phyloP scores from a whole-genome alignment of 2,329 filamentous ascomycete species.

The Blumeria graminis region DNA sequence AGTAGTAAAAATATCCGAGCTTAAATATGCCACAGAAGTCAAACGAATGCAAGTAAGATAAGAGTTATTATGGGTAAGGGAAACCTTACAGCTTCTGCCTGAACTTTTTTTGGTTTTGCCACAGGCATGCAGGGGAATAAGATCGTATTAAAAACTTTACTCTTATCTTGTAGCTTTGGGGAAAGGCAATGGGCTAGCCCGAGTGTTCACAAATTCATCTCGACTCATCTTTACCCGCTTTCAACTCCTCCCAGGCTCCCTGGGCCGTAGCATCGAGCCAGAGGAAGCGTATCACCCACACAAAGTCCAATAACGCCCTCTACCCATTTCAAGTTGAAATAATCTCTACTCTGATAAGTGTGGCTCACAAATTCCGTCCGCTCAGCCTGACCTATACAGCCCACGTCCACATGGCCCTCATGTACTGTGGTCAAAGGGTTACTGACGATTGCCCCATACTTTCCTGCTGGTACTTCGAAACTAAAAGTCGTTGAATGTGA shows the following conservation, averaged over 20 bases:
- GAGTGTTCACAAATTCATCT: too few species aligned
- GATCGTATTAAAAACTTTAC: too few species aligned
- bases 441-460: slow-evolving; percentile 19
- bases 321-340: slow-evolving; percentile 17
- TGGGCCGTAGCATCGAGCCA: slow-evolving; percentile 18
- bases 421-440: slow-evolving; percentile 16
- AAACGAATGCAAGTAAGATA: too few species aligned
- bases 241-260: slow-evolving; percentile 7
- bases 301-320: slow-evolving; percentile 19
- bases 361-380: slow-evolving; percentile 15
- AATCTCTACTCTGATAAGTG: slow-evolving; percentile 15
- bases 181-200: too few species aligned
- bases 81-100: too few species aligned
- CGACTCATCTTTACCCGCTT: too few species aligned
- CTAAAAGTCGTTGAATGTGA: slow-evolving; percentile 13
- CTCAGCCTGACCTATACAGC: slow-evolving; percentile 15
- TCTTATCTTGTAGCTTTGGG: too few species aligned
- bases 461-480: slow-evolving; percentile 16
- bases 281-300: slow-evolving; percentile 16
- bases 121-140: too few species aligned
- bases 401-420: slow-evolving; percentile 16
- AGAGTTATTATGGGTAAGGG: too few species aligned
- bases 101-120: too few species aligned
- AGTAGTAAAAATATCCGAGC: too few species aligned
- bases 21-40: too few species aligned